Evolutionary conservation across 352 stramenopile genomes (phyloP), one percentile per base, ranked within the genome.

Genomic region (Globisporangium yorkense): DNA sequence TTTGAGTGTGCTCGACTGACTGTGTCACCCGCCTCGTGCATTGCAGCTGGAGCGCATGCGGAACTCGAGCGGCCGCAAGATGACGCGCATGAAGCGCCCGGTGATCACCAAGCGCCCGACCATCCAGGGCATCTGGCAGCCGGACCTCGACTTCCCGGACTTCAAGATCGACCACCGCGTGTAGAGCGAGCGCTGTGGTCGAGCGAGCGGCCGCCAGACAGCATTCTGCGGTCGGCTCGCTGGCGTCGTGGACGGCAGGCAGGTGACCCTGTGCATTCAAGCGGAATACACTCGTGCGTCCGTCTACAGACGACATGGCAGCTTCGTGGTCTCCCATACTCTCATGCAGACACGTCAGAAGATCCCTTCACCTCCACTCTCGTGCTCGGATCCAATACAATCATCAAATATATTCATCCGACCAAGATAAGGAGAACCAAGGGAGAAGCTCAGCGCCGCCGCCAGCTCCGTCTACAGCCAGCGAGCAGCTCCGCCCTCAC

Each of bases 71-170:
- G 85, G 85, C 56, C 79, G 85, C 50, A 95, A 95, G 75, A 93
- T 95, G 85, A 95, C 85, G 57, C 62, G 48, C 54, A 88, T 95
- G 63, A 95, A 95, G 67, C 83, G 82, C 37, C 85, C 85, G 0
- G 81, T 95, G 31, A 77, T 89, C 67, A 80, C 85, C 20, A 91
- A 90, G 66, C 80, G 82, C 57, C 80, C 71, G 39, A 92, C 80
- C 24, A 76, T 93, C 21, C 85, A 95, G 66, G 85, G 85, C 55
- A 92, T 95, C 57, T 95, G 85, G 85, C 85, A 95, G 67, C 85
- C 80, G 57, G 83, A 93, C 65, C 73, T 93, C 46, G 70, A 84
- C 62, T 94, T 94, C 65, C 84, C 84, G 39, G 72, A 90, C 62
- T 94, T 94, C 67, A 88, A 87, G 68, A 83, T 92, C 44, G 81